These are phyloP conservation scores for Coemansia sp. DNA, from an alignment of 192 early-diverging fungal species.

Conservation along the genomic window DNA sequence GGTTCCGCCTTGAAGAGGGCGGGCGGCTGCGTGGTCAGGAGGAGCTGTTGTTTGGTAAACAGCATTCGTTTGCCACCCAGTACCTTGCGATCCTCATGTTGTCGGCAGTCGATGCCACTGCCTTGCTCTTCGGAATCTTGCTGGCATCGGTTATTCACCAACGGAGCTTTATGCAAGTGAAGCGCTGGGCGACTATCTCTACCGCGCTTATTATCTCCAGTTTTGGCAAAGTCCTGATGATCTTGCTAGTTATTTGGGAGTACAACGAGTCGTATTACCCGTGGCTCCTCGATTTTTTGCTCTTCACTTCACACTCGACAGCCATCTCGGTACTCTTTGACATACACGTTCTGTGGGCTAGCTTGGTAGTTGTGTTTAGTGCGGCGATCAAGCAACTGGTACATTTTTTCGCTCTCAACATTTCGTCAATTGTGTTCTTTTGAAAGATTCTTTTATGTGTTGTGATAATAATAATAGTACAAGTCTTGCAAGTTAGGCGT, in stretches of 20 bases:
- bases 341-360: slow-evolving; percentile 34
- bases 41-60: slow-evolving; percentile 63
- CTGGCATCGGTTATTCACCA: slow-evolving; percentile 38
- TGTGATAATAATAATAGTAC: not conserved
- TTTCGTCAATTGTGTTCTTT: slow-evolving; percentile 18
- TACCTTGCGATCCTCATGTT: slow-evolving; percentile 75
- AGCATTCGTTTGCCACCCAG: slow-evolving; percentile 62
- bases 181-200: slow-evolving; percentile 41
- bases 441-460: not conserved
- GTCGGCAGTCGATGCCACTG: slow-evolving; percentile 57
- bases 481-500: not conserved
- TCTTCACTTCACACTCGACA: slow-evolving; percentile 73
- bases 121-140: slow-evolving; percentile 32
- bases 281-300: slow-evolving; percentile 75
- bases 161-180: slow-evolving; percentile 21
- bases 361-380: slow-evolving; percentile 42
- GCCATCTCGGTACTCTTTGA: slow-evolving; percentile 59
- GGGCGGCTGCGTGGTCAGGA: slow-evolving; percentile 46
- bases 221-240: slow-evolving; percentile 84
- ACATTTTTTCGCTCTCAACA: slow-evolving; percentile 18
- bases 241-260: slow-evolving; percentile 91
- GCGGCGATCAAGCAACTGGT: slow-evolving; percentile 45
- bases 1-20: slow-evolving; percentile 82
- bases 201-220: slow-evolving; percentile 77
- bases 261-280: slow-evolving; percentile 79